A percentile compares a stretch with the other conserved stretches of the same genome.
These are phyloP conservation scores for Pichia scutulata DNA, from an alignment of 805 yeast species.

Conservation along the genomic window DNA sequence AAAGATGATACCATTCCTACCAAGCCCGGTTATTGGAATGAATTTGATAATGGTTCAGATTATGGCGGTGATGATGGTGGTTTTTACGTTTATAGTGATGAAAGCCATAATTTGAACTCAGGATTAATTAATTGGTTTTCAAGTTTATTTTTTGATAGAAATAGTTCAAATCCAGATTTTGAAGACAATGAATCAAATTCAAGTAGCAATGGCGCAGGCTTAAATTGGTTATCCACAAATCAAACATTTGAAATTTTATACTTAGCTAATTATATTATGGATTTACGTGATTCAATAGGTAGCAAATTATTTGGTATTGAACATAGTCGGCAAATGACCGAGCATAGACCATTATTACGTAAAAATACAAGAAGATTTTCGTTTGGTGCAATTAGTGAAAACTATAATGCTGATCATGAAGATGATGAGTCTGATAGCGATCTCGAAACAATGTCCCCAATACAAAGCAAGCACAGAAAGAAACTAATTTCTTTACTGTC, in stretches of 20 bases:
- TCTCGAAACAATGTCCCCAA: neutral
- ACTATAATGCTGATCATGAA: slow-evolving; percentile 6
- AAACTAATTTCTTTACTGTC: slow-evolving; percentile 14
- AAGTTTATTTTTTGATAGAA: slow-evolving; percentile 25
- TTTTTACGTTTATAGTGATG: slow-evolving; percentile 33
- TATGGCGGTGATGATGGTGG: slow-evolving; percentile 33
- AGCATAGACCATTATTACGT: slow-evolving; percentile 2
- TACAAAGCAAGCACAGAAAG: neutral
- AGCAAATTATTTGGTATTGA: neutral
- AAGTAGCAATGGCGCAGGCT: slow-evolving; percentile 3
- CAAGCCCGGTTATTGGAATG: slow-evolving; percentile 51
- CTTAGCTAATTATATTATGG: slow-evolving; percentile 3
- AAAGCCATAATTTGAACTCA: slow-evolving; percentile 13
- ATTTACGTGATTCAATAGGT: neutral
- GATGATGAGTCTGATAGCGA: slow-evolving; percentile 7
- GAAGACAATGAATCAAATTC: slow-evolving; percentile 26
- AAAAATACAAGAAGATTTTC: slow-evolving; percentile 7
- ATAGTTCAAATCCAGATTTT: slow-evolving; percentile 30
- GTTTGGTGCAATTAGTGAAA: slow-evolving; percentile 3
- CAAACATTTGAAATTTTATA: slow-evolving; percentile 6
- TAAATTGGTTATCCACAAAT: slow-evolving; percentile 9
- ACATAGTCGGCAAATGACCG: neutral
- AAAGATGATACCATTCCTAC: slow-evolving; percentile 19
- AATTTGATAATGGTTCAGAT: slow-evolving; percentile 57
- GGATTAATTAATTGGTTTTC: slow-evolving; percentile 4